Evolutionary conservation across 805 yeast species (phyloP).

Genomic region (Komagataella mondaviorum): DNA sequence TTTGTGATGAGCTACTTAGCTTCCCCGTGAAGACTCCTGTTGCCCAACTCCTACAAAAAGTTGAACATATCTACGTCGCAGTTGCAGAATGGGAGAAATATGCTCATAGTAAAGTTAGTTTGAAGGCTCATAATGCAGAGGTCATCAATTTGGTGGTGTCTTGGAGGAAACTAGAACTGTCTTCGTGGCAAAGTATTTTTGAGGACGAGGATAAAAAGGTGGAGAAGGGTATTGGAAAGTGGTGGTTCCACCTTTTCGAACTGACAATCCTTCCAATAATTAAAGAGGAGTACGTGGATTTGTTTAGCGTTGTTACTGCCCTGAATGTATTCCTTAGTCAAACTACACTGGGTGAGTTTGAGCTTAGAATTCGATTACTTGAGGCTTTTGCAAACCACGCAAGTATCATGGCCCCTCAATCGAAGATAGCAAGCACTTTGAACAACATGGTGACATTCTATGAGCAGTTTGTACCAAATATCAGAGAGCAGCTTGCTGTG

Average conservation of each 20-base stretch:
- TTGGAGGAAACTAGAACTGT: constrained; percentile 83
- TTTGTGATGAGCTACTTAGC: constrained; percentile 50
- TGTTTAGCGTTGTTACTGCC: constrained; percentile 33
- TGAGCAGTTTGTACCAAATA: constrained; percentile 41
- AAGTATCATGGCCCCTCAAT: background rate
- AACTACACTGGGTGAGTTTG: constrained; percentile 65
- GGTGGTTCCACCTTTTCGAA: constrained; percentile 92
- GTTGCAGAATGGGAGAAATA: constrained; percentile 90
- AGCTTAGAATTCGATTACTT: constrained; percentile 42
- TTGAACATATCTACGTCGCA: constrained; percentile 76
- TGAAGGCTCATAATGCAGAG: constrained; percentile 38
- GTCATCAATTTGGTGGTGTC: constrained; percentile 61
- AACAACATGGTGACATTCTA: constrained; percentile 49
- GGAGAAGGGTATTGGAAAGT: constrained; percentile 45
- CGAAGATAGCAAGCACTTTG: constrained; percentile 3
- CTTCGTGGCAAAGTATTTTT: constrained; percentile 75
- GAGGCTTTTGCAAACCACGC: constrained; percentile 52
- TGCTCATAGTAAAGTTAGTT: constrained; percentile 66
- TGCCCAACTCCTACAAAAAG: constrained; percentile 62
- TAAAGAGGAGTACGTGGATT: constrained; percentile 21
- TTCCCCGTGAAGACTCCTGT: constrained; percentile 60
- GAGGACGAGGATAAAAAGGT: constrained; percentile 41
- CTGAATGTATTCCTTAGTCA: constrained; percentile 66
- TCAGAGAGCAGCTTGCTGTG: constrained; percentile 29
- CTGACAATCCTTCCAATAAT: constrained; percentile 44